A percentile compares a stretch with the other conserved stretches of the same genome.
Conservation (phyloP, 345 rosid species). For the Citrus glauca region DNA sequence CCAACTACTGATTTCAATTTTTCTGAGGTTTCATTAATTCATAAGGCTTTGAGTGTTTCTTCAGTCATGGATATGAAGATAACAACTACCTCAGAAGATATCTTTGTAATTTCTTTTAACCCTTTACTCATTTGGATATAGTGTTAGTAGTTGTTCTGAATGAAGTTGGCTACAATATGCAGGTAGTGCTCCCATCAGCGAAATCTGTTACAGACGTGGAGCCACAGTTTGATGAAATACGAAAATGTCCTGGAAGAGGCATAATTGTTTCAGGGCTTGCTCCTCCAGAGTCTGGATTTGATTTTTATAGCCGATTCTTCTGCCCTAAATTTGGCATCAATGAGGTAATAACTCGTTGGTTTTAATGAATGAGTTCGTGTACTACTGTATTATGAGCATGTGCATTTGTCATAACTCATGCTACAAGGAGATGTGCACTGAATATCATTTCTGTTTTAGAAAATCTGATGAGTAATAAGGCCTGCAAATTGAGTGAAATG, state of each 20-base stretch:
- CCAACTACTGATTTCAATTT: slow-evolving; percentile 32
- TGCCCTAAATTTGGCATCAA: slow-evolving; percentile 58
- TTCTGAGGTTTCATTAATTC: slow-evolving; percentile 25
- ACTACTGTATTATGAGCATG: not conserved
- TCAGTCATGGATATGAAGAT: slow-evolving; percentile 47
- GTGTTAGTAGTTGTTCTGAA: not conserved
- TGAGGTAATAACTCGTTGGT: slow-evolving; percentile 40
- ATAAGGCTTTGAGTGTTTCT: slow-evolving; percentile 49
- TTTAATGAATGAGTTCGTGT: not conserved
- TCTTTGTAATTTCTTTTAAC: slow-evolving; percentile 38
- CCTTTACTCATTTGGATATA: not conserved
- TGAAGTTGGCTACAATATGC: slow-evolving; percentile 1
- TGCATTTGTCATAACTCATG: not conserved
- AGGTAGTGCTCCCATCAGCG: slow-evolving; percentile 66
- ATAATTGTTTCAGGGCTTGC: slow-evolving; percentile 56
- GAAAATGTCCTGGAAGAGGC: slow-evolving; percentile 52
- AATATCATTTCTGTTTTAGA: not conserved
- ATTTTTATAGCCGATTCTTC: slow-evolving; percentile 65
- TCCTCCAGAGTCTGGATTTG: slow-evolving; percentile 53
- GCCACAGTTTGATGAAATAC: slow-evolving; percentile 49
- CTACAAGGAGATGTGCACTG: not conserved
- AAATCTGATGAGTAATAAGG: not conserved
- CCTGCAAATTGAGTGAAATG: not conserved
- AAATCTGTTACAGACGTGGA: slow-evolving; percentile 47
- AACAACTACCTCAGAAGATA: slow-evolving; percentile 30